phyloP scores from a whole-genome alignment of 192 early-diverging fungal species.

The Rhizoclosmatium sp. region DNA sequence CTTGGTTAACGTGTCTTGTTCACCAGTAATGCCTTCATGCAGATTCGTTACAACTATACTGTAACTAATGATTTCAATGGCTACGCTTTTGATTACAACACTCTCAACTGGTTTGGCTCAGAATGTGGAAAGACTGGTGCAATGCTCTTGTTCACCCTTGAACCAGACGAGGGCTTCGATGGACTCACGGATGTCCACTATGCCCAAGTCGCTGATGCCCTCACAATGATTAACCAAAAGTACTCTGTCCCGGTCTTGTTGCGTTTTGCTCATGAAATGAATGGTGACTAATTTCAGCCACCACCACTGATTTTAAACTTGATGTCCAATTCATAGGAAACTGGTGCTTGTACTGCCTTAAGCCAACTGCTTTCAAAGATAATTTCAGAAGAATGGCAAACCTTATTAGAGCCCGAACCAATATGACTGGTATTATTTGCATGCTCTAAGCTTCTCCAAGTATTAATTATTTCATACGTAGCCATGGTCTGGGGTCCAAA shows the following conservation, averaged over 20 bases:
- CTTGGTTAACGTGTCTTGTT: not conserved
- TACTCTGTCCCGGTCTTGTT: constrained; percentile 49
- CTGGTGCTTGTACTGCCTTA: constrained; percentile 38
- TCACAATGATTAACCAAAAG: constrained; percentile 37
- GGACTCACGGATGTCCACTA: constrained; percentile 33
- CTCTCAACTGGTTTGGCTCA: constrained; percentile 50
- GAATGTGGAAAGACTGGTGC: constrained; percentile 34
- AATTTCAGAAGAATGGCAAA: constrained; percentile 41
- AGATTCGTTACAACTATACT: not conserved
- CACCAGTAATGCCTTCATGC: constrained; percentile 43
- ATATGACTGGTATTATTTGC: constrained; percentile 47
- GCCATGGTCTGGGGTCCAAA: constrained; percentile 60
- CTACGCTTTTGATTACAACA: constrained; percentile 8
- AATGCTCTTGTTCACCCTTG: constrained; percentile 48
- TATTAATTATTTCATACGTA: constrained; percentile 2
- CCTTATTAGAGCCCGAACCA: constrained; percentile 44
- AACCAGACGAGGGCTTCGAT: constrained; percentile 24
- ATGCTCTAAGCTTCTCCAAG: not conserved
- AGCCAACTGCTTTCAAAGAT: constrained; percentile 38
- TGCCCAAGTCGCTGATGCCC: constrained; percentile 34
- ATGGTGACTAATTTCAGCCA: constrained; percentile 40
- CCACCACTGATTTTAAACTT: not conserved
- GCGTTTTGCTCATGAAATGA: constrained; percentile 59
- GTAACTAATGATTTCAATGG: not conserved
- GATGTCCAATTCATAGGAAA: constrained; percentile 19